Base-by-base conservation (phyloP, 768 basidiomycete species). In the Podaxis pistillaris region DNA sequence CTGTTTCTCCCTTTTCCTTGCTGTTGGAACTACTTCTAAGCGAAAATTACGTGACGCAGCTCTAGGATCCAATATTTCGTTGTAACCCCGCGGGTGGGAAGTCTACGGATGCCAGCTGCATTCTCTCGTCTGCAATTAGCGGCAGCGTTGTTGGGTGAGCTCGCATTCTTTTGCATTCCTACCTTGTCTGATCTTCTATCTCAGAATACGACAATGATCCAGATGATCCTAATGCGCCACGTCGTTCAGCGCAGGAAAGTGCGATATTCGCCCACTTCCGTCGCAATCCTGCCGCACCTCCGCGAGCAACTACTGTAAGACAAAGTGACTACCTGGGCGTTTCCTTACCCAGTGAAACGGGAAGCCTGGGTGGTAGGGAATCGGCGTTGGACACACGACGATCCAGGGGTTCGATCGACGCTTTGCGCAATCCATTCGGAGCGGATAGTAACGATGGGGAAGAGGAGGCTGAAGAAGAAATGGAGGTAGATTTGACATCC, bases 151-250 rank as follows among this genome's bases (percentile, higher is more conserved):
- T 80, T 94, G 53, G 93, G 93, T 93, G 74, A 70, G 82, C 70
- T 60, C 54, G 12, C 47, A 52, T 41, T 50, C 12, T 57, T 63
- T 58, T 47, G 24, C 38, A 22, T 58, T 51, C 52, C 62, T n/a
- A 26, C 47, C 1, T 58, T 56, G 36, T 58, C 57, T 60, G 15
- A 17, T 19, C 40, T 33, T 50, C 15, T 38, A 40, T n/a, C 36
- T 24, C 64, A 95, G 94, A 96, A 74, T 96, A 96, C 71, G 94
- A 96, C 81, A 95, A 95, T 66, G 92, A 95, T 71, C 79, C 83
- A 38, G 77, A 81, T n/a, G 79, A 93, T 71, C 87, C 88, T 5
- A 74, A 85, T 56, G 80, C 77, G 11, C 85, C 86, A 7, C 75
- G 78, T 65, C 83, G 81, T 60, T 88, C 84, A 52, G 92, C 92